phyloP scores from a whole-genome alignment of 2,329 filamentous ascomycete genomes.

The Grosmannia huntii region DNA sequence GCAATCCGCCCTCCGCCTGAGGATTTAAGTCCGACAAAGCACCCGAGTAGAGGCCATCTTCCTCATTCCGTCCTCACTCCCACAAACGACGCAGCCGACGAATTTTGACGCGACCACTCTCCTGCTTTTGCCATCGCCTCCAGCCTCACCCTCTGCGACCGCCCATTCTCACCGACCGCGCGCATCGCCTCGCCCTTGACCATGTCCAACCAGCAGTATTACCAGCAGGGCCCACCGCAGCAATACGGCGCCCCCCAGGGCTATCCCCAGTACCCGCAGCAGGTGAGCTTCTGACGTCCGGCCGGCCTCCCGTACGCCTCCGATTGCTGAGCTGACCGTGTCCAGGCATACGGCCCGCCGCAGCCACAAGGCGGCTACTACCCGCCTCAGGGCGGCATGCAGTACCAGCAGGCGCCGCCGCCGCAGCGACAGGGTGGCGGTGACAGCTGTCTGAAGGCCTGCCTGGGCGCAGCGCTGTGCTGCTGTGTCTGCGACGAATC shows the following conservation, averaged over 20 bases:
- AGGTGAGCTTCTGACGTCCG: conserved; percentile 20
- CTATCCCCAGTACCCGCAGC: conserved; percentile 30
- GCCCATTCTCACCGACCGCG: background rate
- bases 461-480: conserved; percentile 30
- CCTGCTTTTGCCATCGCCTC: background rate
- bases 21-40: background rate
- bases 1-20: background rate
- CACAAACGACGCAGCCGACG: no score
- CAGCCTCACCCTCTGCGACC: background rate
- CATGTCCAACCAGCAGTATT: conserved; percentile 24
- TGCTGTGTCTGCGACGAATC: conserved; percentile 38
- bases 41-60: background rate
- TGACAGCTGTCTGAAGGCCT: conserved; percentile 26
- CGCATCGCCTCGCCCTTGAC: background rate
- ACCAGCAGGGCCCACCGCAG: conserved; percentile 22
- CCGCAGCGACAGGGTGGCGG: conserved; percentile 22
- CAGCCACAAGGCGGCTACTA: conserved; percentile 24
- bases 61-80: background rate
- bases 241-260: conserved; percentile 15
- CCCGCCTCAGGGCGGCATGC: conserved; percentile 28
- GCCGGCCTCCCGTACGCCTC: background rate
- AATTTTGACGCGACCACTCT: no score
- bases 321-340: conserved; percentile 1
- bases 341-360: conserved; percentile 25
- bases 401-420: conserved; percentile 30